A percentile compares a stretch with the other conserved stretches of the same genome.
Conservation (phyloP, 1,139 yeast species). For the Arxiozyma heterogenica region DNA sequence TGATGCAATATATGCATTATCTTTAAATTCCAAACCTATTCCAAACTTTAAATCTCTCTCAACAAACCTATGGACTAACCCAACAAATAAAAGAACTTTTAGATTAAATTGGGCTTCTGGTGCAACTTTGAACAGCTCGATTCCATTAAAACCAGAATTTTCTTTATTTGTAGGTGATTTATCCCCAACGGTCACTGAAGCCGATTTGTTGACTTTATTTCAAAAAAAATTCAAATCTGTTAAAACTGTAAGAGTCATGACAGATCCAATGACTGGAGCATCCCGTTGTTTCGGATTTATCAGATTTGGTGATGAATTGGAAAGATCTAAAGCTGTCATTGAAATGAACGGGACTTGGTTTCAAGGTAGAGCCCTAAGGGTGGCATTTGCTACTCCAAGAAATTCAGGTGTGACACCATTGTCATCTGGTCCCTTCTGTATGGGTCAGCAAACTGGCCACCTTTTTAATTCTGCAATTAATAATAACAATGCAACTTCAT, state of each 20-base stretch:
- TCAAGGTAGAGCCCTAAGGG: constrained; percentile 69
- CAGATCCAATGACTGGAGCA: constrained; percentile 63
- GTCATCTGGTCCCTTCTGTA: background rate
- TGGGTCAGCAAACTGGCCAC: background rate
- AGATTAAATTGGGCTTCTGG: constrained; percentile 87
- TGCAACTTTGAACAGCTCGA: constrained; percentile 37
- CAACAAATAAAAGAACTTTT: constrained; percentile 37
- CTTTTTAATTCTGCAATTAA: background rate
- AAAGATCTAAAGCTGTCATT: constrained; percentile 61
- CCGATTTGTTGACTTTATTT: constrained; percentile 56
- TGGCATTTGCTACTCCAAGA: constrained; percentile 65
- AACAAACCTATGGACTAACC: constrained; percentile 21
- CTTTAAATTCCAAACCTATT: constrained; percentile 58
- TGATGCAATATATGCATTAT: constrained; percentile 61
- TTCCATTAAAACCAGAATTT: constrained; percentile 39
- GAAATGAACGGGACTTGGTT: constrained; percentile 78
- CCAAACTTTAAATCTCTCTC: constrained; percentile 44
- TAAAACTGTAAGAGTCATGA: constrained; percentile 79
- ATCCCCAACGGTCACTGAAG: constrained; percentile 67
- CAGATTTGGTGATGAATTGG: constrained; percentile 64
- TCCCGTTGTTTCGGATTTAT: constrained; percentile 91
- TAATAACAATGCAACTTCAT: background rate
- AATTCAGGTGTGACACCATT: constrained; percentile 20
- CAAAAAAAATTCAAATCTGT: constrained; percentile 65
- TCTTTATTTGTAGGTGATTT: constrained; percentile 85